Percentiles rank a stretch among this genome's conserved stretches.
Conservation (phyloP, 495 filamentous ascomycete genomes). For the Talaromyces trachyspermus region DNA sequence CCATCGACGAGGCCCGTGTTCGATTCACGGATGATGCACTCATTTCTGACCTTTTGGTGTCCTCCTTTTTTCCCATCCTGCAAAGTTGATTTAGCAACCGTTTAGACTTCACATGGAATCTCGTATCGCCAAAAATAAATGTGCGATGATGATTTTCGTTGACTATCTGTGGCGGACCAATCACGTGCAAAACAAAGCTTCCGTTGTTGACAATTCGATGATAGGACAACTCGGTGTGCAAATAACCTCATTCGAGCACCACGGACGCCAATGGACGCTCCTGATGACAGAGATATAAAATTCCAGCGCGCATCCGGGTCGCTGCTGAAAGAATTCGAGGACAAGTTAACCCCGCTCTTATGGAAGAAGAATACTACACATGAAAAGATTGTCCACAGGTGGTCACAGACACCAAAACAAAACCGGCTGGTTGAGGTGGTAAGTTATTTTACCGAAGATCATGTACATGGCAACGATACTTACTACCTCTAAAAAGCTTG, state of each 20-base stretch:
- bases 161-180: no score
- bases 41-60: slow-evolving; percentile 13
- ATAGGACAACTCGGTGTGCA: no score
- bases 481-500: slow-evolving; percentile 47
- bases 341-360: slow-evolving; percentile 44
- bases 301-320: slow-evolving; percentile 65
- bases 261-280: slow-evolving; percentile 48
- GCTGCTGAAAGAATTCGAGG: slow-evolving; percentile 56
- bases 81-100: no score
- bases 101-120: neutral
- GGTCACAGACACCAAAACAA: slow-evolving; percentile 32
- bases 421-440: slow-evolving; percentile 38
- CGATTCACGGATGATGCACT: slow-evolving; percentile 51
- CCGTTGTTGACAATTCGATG: no score
- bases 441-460: slow-evolving; percentile 13
- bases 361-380: slow-evolving; percentile 27
- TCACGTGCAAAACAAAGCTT: neutral
- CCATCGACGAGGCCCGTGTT: slow-evolving; percentile 54
- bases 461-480: neutral
- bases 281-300: slow-evolving; percentile 60
- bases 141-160: no score
- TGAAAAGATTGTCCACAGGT: slow-evolving; percentile 31
- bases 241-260: no score
- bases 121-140: neutral
- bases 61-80: slow-evolving; percentile 8